Evolutionary conservation across 306 rosid genomes (phyloP).

Genomic region (Astragalus glycyphyllos): DNA sequence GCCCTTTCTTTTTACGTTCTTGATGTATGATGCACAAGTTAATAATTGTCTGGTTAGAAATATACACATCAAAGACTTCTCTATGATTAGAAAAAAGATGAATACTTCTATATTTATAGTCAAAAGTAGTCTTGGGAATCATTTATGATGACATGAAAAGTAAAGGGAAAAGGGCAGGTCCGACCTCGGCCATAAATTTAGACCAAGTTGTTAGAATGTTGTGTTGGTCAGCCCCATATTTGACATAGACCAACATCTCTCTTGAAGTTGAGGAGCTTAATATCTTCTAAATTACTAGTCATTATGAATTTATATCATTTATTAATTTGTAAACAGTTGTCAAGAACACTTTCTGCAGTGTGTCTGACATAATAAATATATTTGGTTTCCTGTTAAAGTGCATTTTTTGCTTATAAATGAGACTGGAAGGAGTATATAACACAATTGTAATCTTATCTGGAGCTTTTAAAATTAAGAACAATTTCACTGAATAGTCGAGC

Average conservation of each 20-base stretch:
- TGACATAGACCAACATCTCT: too few species aligned
- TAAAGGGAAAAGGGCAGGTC: too few species aligned
- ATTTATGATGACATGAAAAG: too few species aligned
- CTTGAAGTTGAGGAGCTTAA: not conserved
- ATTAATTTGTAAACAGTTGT: conserved; percentile 7
- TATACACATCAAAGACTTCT: too few species aligned
- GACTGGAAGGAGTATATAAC: not conserved
- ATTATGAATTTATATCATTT: not conserved
- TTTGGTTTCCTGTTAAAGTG: conserved; percentile 22
- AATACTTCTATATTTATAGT: too few species aligned
- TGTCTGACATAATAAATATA: conserved; percentile 29
- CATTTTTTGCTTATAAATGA: too few species aligned
- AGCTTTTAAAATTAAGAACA: conserved; percentile 2
- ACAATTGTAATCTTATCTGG: not conserved
- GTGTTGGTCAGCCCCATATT: conserved; percentile 9
- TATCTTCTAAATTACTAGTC: not conserved
- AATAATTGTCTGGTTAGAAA: too few species aligned
- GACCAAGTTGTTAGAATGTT: not conserved
- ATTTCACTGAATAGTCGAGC: not conserved
- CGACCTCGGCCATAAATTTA: too few species aligned
- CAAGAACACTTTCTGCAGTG: not conserved
- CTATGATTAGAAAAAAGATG: too few species aligned
- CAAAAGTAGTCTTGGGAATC: too few species aligned
- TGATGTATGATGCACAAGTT: not conserved
- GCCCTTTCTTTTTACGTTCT: not conserved